Base-by-base conservation (phyloP, 345 rosid genomes). In the Brassica juncea region DNA sequence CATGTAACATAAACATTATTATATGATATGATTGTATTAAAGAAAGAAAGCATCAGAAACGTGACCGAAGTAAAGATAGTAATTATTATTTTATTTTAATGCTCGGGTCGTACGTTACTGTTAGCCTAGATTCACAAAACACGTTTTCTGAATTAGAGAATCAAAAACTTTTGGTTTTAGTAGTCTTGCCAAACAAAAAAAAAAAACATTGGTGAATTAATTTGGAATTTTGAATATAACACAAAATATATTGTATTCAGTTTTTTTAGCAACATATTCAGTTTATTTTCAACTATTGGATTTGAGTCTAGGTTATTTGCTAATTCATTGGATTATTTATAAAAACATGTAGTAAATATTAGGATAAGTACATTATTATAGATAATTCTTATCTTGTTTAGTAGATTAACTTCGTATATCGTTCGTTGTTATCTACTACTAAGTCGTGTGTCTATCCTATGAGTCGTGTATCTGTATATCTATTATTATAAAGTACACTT, bases 41-140 rank as follows among this genome's bases (percentile, higher is more conserved):
- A 73, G 27, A 68, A 25, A 61, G 66, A 68, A 11, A 49, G 70
- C 66, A 69, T 80, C 75, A 27, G 75, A 80, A 80, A 80, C 79
- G 79, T 80, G 82, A 74, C 34, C 25, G 19, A 68, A 61, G 32
- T 21, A 23, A 31, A 31, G 16, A 28, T n/a, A 30, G 30, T 66
- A 25, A 71, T 47, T 32, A 30, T 27, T 72, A 66, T 72, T 23
- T 23, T 23, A 23, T 23, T 58, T 64, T 66, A 57, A 6, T 71
- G 9, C 1, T 71, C 1, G 28, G 55, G 60, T 78, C 16, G 27
- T 52, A 70, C 23, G 21, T 67, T 58, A 16, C 47, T 60, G 55
- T 28, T 21, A 61, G 12, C 54, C 4, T 10, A 42, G 15, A 15
- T 19, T 66, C 55, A 39, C 70, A 66, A 39, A 65, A 65, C 69